These are phyloP conservation scores for Boletus pseudopeckii DNA, from an alignment of 768 basidiomycete genomes.

Conservation along the genomic window DNA sequence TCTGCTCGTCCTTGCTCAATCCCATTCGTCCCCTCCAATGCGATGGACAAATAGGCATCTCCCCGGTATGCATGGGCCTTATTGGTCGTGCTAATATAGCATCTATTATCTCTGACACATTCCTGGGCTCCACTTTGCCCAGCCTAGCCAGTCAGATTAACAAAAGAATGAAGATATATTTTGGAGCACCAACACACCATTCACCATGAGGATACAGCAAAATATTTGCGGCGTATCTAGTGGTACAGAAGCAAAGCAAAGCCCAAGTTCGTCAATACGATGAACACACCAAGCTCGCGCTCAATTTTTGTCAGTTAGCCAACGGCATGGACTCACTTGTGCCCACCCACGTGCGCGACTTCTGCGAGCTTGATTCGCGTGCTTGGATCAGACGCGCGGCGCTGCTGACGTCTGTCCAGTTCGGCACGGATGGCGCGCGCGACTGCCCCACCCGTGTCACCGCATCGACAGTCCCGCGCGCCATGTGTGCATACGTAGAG, in stretches of 20 bases:
- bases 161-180: neutral
- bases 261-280: neutral
- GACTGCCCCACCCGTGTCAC: constrained; percentile 58
- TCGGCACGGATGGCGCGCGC: constrained; percentile 53
- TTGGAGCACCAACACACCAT: constrained; percentile 44
- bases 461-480: constrained; percentile 76
- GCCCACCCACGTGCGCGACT: constrained; percentile 79
- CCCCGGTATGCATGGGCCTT: constrained; percentile 25
- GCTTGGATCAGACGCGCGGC: constrained; percentile 25
- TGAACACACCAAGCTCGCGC: neutral
- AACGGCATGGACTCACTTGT: constrained; percentile 52
- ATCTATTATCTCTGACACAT: constrained; percentile 55
- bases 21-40: constrained; percentile 79
- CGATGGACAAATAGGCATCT: constrained; percentile 39
- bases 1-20: constrained; percentile 54
- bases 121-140: constrained; percentile 53
- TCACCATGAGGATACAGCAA: constrained; percentile 69
- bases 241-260: neutral
- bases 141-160: constrained; percentile 43
- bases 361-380: constrained; percentile 51
- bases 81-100: constrained; percentile 35
- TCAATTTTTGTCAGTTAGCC: neutral
- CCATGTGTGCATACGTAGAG: constrained; percentile 80
- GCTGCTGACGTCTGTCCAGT: constrained; percentile 37
- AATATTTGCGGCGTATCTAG: constrained; percentile 66